Base-by-base conservation (phyloP, 116 monocot genomes). In the Thalassia testudinum region DNA sequence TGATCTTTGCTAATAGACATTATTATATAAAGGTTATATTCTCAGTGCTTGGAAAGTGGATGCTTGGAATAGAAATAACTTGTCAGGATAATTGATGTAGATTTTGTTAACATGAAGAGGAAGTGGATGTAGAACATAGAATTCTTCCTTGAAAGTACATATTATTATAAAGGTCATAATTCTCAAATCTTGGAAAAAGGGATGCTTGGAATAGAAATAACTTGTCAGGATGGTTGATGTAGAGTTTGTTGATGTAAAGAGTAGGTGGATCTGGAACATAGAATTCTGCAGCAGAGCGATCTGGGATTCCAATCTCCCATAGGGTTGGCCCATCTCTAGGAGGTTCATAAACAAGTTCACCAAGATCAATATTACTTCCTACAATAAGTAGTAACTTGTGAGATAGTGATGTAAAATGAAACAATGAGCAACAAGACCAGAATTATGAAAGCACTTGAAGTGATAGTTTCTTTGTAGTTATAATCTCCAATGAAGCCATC, bases 261-360 rank as follows among this genome's bases (percentile, higher is more conserved):
- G 80, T 73, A 26, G 73, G 67, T 29, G 85, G 77, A 43, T 86
- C 80, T 12, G 85, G 80, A 43, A 80, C 57, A 51, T 51, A 80
- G 60, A 86, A 86, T 52, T 86, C 85, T 29, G 66, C 70, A 26
- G 85, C 80, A 27, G 77, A 74, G 26, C 85, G 79, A 29, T 86
- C 80, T 0, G 85, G 80, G 19, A 80, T 45, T 25, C 85, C 85
- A 0, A 86, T 86, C 44, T 86, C 85, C 85, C 85, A 86, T 21
- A 86, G 27, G 0, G 85, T 86, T 27, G 77, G 80, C 20, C 77
- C 85, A 45, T 74, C 77, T 71, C 80, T 76, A 59, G 80, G 85
- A 25, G 85, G 77, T 49, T 74, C 60, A 61, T 69, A 77, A 6
- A 77, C 57, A 42, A 86, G 60, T 15, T 86, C 80, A 49, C 85